Conservation (phyloP, 202 grass and related monocot genomes). For the Schoenoplectus triqueter region DNA sequence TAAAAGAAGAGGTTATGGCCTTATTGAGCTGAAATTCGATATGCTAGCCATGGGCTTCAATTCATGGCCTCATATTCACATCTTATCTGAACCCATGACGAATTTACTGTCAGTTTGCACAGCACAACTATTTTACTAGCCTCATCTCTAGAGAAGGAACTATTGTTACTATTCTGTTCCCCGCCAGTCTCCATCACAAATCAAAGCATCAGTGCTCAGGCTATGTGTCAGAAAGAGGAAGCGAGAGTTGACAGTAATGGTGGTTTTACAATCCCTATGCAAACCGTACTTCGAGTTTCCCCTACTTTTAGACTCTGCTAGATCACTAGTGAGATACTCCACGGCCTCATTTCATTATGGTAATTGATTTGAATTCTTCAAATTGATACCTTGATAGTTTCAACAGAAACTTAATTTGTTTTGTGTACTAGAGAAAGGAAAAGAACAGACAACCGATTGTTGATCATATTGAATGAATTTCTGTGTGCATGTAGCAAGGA, state of each 20-base stretch:
- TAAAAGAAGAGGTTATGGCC: too few species aligned
- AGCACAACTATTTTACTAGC: not conserved
- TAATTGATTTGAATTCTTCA: constrained; percentile 13
- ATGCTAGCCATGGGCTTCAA: too few species aligned
- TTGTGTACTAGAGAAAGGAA: not conserved
- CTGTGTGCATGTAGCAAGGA: constrained; percentile 34
- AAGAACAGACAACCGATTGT: not conserved
- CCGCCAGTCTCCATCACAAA: constrained; percentile 22
- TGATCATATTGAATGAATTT: not conserved
- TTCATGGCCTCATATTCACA: too few species aligned
- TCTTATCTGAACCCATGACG: too few species aligned
- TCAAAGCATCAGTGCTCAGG: not conserved
- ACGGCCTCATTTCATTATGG: not conserved
- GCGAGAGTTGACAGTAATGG: not conserved
- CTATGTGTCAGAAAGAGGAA: constrained; percentile 3
- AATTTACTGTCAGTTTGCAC: too few species aligned
- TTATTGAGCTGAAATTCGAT: too few species aligned
- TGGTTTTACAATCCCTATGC: constrained; percentile 7
- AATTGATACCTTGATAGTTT: not conserved
- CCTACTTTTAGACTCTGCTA: not conserved
- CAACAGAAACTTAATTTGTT: not conserved
- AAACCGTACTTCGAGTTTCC: not conserved
- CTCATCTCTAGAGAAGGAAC: not conserved
- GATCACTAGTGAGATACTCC: not conserved
- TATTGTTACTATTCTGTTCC: not conserved